phyloP scores from a whole-genome alignment of 306 rosid genomes.

The Prunus kanzakura region DNA sequence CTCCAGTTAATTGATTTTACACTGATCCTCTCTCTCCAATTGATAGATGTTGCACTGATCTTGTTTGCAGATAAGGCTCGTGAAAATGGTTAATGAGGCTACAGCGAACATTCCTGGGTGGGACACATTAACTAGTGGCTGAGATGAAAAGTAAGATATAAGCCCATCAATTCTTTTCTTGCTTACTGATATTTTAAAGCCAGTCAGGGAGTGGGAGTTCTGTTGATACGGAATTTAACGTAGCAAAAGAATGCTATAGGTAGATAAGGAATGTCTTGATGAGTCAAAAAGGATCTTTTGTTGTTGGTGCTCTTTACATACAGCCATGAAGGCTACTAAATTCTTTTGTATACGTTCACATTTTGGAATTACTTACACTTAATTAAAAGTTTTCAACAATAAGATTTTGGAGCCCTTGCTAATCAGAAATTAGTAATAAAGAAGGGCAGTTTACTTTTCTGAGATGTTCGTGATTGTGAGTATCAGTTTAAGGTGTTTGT shows the following conservation, averaged over 20 bases:
- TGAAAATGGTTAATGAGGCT: constrained; percentile 81
- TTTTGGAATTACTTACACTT: background rate
- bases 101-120: constrained; percentile 67
- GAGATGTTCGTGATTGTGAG: background rate
- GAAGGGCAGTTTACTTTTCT: background rate
- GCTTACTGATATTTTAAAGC: background rate
- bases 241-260: constrained; percentile 25
- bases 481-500: background rate
- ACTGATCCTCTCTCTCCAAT: background rate
- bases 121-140: constrained; percentile 43
- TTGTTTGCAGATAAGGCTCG: constrained; percentile 62
- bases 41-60: constrained; percentile 15
- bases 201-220: constrained; percentile 18
- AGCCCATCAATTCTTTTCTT: constrained; percentile 3
- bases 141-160: constrained; percentile 17
- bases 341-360: constrained; percentile 36
- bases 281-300: constrained; percentile 24
- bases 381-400: background rate
- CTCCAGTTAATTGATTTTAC: constrained; percentile 7
- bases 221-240: constrained; percentile 16
- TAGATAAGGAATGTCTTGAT: constrained; percentile 18
- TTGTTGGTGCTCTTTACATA: constrained; percentile 16
- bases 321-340: constrained; percentile 10
- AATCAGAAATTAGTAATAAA: background rate
- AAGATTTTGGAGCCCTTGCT: background rate